Evolutionary conservation across 495 filamentous ascomycete genomes (phyloP).

Genomic region (Annulohypoxylon bovei): DNA sequence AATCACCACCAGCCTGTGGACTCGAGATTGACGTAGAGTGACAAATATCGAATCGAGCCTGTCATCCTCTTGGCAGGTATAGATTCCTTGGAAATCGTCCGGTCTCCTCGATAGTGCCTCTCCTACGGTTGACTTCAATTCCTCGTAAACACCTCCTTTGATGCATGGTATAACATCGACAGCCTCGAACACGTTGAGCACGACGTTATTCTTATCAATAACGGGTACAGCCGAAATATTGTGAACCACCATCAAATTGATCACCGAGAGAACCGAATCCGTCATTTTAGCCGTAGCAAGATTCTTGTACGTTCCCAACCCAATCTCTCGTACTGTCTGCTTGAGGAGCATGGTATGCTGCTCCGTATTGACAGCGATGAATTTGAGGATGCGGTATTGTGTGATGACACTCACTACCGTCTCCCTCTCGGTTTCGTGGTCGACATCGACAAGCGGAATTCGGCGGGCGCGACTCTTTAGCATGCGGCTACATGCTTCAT

Average conservation of each 20-base stretch:
- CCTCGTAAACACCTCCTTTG: constrained; percentile 91
- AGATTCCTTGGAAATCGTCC: constrained; percentile 94
- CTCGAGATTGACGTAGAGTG: constrained; percentile 92
- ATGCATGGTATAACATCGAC: constrained; percentile 97
- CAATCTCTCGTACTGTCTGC: constrained; percentile 86
- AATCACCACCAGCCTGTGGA: constrained; percentile 92
- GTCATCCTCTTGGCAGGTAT: constrained; percentile 92
- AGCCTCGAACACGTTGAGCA: constrained; percentile 97
- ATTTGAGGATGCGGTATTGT: constrained; percentile 97
- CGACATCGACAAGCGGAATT: constrained; percentile 92
- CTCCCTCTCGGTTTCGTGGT: constrained; percentile 91
- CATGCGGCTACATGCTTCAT: constrained; percentile 96
- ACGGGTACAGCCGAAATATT: constrained; percentile 97
- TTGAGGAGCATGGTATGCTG: constrained; percentile 87
- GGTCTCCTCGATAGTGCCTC: constrained; percentile 89
- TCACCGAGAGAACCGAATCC: constrained; percentile 93
- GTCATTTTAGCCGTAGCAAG: constrained; percentile 88
- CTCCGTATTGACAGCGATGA: constrained; percentile 95
- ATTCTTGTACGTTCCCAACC: constrained; percentile 83
- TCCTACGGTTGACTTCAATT: constrained; percentile 84
- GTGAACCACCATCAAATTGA: constrained; percentile 89
- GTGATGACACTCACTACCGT: constrained; percentile 97
- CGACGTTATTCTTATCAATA: constrained; percentile 78
- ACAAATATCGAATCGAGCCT: constrained; percentile 95
- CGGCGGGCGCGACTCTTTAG: constrained; percentile 89